Conservation (phyloP, 2,329 filamentous ascomycete species). For the Cytospora schulzeri region DNA sequence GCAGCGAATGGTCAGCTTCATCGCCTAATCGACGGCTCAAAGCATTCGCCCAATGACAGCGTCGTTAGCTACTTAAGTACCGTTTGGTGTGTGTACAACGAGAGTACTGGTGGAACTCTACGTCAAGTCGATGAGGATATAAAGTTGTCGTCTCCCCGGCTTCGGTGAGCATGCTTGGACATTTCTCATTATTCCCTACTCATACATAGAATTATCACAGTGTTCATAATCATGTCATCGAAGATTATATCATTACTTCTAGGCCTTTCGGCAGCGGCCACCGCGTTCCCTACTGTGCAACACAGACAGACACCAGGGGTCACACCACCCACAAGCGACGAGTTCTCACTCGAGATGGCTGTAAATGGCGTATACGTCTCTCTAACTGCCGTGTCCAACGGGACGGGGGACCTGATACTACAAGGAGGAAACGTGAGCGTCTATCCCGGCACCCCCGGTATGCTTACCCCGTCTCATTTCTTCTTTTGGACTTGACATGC, state of each 20-base stretch:
- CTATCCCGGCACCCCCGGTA: slow-evolving; percentile 2
- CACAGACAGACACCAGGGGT: background rate
- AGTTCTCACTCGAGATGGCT: slow-evolving; percentile 20
- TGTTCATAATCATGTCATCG: background rate
- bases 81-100: background rate
- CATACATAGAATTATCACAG: background rate
- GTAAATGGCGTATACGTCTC: slow-evolving; percentile 7
- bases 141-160: background rate
- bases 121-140: background rate
- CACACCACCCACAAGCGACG: background rate
- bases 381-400: slow-evolving; percentile 13
- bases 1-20: background rate
- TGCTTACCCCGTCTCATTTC: background rate
- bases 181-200: background rate
- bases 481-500: background rate
- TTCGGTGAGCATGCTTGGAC: background rate
- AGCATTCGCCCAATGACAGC: background rate
- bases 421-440: background rate
- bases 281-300: background rate
- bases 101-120: background rate
- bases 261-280: background rate
- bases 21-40: background rate
- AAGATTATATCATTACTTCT: background rate
- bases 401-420: slow-evolving; percentile 2
- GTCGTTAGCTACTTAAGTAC: background rate